These are phyloP conservation scores for Hydnum rufescens DNA, from an alignment of 768 basidiomycete genomes.

Conservation along the genomic window DNA sequence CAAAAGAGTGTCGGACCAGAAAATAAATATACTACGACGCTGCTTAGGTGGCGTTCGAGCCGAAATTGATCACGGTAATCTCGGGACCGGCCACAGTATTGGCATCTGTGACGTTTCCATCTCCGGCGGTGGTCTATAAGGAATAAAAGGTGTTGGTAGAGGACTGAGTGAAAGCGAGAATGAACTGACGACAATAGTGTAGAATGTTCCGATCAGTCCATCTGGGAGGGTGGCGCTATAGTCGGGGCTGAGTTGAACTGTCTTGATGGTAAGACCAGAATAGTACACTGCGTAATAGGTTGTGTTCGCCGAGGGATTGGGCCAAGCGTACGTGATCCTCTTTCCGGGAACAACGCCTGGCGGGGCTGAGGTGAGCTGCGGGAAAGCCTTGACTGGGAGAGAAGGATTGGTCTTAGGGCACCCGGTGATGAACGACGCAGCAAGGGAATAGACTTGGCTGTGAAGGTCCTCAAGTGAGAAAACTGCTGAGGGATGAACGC, in stretches of 20 bases:
- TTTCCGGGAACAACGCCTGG: conserved; percentile 15
- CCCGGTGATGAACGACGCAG: conserved; percentile 26
- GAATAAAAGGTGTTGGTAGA: too few relatives aligned
- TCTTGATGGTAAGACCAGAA: conserved; percentile 24
- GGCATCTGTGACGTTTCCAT: conserved; percentile 25
- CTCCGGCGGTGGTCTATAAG: too few relatives aligned
- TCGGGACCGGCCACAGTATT: conserved; percentile 41
- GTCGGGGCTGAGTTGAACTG: conserved; percentile 22
- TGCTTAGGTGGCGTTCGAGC: too few relatives aligned
- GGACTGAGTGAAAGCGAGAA: background rate
- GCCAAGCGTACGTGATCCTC: conserved; percentile 15
- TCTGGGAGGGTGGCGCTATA: conserved; percentile 23
- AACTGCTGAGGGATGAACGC: background rate
- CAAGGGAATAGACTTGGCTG: conserved; percentile 28
- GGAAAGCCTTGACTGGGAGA: conserved; percentile 32
- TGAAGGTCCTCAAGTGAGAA: background rate
- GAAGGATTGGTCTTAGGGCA: conserved; percentile 35
- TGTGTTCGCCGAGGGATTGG: conserved; percentile 14
- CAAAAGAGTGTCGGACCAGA: too few relatives aligned
- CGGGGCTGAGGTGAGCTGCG: conserved; percentile 23
- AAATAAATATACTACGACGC: too few relatives aligned
- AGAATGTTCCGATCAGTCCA: conserved; percentile 30
- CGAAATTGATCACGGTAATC: too few relatives aligned
- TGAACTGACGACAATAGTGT: conserved; percentile 26
- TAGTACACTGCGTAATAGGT: conserved; percentile 24